Base-by-base conservation (phyloP, 345 rosid genomes). In the Geranium brycei region DNA sequence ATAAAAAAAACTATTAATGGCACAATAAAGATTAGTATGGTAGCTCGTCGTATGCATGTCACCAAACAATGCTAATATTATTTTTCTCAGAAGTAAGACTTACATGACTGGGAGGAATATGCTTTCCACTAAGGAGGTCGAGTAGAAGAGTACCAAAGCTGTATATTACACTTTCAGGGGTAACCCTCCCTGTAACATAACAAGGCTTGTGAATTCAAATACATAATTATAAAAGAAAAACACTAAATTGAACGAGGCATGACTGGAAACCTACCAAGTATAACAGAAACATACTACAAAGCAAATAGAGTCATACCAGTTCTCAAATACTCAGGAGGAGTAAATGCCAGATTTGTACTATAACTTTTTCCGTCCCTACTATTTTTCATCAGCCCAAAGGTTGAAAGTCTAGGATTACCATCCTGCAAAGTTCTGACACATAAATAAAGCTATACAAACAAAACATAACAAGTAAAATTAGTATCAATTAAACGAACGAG, bases 51-150 rank as follows among this genome's bases (percentile, higher is more conserved):
- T n/a, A 23, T 23, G 28, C 28, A 23, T 23, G 2, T 23, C 28
- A 23, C 28, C 28, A 23, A 23, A 23, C 28, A 23, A 23, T 23
- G 28, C 28, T 23, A 23, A 23, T 23, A 23, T 23, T 0, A 23
- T 23, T 23, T 23, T 0, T 23, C 1, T 23, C 28, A 23, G 28
- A 23, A 19, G 32, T 19, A 62, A 59, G 58, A 70, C 95, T 86
- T 77, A 92, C 98, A 72, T 87, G 97, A 74, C 90, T 85, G 10
- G 97, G 97, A 61, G 98, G 98, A 40, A 89, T 89, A 73, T 89
- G 95, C 76, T 92, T 92, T 65, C 98, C 98, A 69, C 96, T 92
- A 64, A 92, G 95, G 79, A 89, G 96, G 71, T 92, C 99, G 64
- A 92, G 91, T 67, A 92, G 74, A 71, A 92, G 87, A 61, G 96